Conservation (phyloP, 306 rosid genomes). For the Canavalia gladiata region DNA sequence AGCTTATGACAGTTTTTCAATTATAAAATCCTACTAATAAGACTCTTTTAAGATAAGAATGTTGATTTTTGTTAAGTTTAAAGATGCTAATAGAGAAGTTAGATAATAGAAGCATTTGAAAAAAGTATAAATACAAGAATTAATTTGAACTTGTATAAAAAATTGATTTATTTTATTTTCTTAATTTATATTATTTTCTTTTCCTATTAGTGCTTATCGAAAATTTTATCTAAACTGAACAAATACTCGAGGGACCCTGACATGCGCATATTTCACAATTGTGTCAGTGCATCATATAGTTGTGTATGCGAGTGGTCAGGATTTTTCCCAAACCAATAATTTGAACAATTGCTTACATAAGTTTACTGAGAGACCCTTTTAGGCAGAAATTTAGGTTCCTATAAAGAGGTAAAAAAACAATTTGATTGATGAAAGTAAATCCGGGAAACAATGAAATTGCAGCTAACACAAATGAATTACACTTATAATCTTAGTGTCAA, state of each 20-base stretch:
- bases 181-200: no score
- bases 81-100: neutral
- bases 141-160: no score
- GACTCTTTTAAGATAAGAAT: neutral
- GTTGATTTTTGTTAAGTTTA: neutral
- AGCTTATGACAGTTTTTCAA: neutral
- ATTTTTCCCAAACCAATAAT: no score
- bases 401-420: neutral
- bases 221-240: no score
- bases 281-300: neutral
- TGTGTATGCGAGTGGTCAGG: no score
- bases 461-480: conserved; percentile 16
- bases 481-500: conserved; percentile 14
- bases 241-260: no score
- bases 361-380: neutral
- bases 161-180: no score
- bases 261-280: neutral
- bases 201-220: no score
- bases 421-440: neutral
- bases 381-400: neutral
- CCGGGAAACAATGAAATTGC: conserved; percentile 6
- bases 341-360: neutral
- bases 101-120: no score
- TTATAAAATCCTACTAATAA: neutral
- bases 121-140: no score